phyloP scores from a whole-genome alignment of 306 rosid genomes.

The Quercus mongolica region DNA sequence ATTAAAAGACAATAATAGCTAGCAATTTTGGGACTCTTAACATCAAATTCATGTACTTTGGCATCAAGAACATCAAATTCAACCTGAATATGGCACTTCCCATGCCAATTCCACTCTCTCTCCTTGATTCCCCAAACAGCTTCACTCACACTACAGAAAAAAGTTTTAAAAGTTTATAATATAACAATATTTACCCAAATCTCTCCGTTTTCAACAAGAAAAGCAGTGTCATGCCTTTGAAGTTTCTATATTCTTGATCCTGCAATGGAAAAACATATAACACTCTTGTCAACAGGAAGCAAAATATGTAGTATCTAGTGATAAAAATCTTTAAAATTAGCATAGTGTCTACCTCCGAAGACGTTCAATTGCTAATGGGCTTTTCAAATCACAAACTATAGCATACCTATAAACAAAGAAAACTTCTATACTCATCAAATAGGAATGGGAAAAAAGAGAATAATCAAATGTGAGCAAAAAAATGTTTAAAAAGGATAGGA shows the following conservation, averaged over 20 bases:
- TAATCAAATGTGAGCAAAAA: neutral
- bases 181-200: too few species aligned
- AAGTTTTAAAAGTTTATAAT: too few species aligned
- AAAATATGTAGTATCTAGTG: conserved; percentile 4
- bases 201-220: neutral
- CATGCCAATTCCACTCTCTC: too few species aligned
- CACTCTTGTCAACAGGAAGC: conserved; percentile 19
- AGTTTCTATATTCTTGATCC: conserved; percentile 81
- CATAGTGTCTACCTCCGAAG: conserved; percentile 64
- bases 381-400: conserved; percentile 77
- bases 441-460: neutral
- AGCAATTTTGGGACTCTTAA: too few species aligned
- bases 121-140: too few species aligned
- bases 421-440: neutral
- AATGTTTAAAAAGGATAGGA: neutral
- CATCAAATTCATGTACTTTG: too few species aligned
- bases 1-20: too few species aligned
- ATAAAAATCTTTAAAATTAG: neutral
- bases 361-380: conserved; percentile 78
- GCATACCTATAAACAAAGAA: conserved; percentile 59
- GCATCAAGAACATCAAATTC: too few species aligned
- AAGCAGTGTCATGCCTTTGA: conserved; percentile 59
- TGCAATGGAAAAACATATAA: conserved; percentile 47
- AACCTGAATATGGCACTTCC: too few species aligned
- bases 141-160: too few species aligned